Conservation (phyloP, 805 yeast species). For the Diddensiella santjacobensis region DNA sequence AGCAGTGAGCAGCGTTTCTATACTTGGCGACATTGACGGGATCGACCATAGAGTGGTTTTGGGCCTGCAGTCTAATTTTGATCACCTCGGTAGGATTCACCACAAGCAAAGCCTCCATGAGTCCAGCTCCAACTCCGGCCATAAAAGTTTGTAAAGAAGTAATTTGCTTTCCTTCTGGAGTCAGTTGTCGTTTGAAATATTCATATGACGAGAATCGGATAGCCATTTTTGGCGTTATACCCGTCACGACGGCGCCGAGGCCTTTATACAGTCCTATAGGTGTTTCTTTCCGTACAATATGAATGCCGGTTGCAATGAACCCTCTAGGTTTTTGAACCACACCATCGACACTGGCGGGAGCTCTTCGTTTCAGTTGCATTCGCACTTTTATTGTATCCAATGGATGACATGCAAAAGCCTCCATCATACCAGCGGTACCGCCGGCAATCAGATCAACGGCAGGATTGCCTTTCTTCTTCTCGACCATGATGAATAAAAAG, state of each 20-base stretch:
- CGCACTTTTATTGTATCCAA: conserved; percentile 95
- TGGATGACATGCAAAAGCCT: conserved; percentile 98
- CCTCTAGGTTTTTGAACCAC: conserved; percentile 65
- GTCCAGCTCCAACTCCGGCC: conserved; percentile 97
- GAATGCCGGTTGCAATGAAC: conserved; percentile 73
- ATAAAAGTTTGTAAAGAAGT: conserved; percentile 72
- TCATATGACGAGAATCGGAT: conserved; percentile 94
- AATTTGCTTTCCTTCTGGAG: conserved; percentile 60
- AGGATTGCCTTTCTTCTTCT: conserved; percentile 22
- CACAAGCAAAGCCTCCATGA: conserved; percentile 89
- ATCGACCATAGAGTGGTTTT: conserved; percentile 83
- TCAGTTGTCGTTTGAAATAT: conserved; percentile 68
- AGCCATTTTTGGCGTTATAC: conserved; percentile 98
- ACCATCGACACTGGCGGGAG: conserved; percentile 21
- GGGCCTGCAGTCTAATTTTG: conserved; percentile 94
- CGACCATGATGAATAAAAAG: background rate
- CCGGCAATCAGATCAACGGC: conserved; percentile 62
- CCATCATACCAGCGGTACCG: conserved; percentile 95
- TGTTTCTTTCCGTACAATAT: conserved; percentile 75
- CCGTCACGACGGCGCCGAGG: conserved; percentile 93
- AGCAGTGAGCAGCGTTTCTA: conserved; percentile 89
- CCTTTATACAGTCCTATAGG: conserved; percentile 89
- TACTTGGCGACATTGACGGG: conserved; percentile 79
- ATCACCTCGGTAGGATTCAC: conserved; percentile 98
- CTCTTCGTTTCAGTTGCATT: conserved; percentile 64